Evolutionary conservation across 768 basidiomycete species (phyloP), one percentile per base, ranked within the genome.

Genomic region (Fomitopsis serialis): DNA sequence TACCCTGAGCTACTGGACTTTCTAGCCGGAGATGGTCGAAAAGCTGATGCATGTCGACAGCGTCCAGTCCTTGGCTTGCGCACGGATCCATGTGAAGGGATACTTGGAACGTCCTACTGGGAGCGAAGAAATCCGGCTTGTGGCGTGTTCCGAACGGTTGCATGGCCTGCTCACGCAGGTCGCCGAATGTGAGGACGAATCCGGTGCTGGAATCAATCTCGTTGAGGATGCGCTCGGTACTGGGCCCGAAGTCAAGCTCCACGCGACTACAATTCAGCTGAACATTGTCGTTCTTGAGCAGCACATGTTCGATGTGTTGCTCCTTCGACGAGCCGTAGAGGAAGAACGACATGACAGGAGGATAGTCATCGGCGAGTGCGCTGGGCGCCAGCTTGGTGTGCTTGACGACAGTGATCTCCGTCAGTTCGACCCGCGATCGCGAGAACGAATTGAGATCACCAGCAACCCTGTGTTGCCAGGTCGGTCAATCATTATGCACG

Each of bases 341-440:
- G 57, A 72, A 74, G 64, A 76, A 76, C 4, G 72, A 73, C 58
- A 67, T 72, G 35, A 49, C 54, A 17, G 54, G 51, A 34, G 66
- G 61, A 15, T 73, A 72, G 36, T 66, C 63, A 12, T 50, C n/a
- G 34, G 68, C 68, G 25, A 69, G 66, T 53, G 61, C 60, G 21
- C 58, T 56, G 21, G 68, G 63, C 25, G 57, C 51, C 4, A 76
- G 60, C 7, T 65, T 55, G 4, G 63, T 59, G 27, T 72, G 59
- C 52, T 65, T 68, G 47, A 75, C 45, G 52, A 71, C 63, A 17
- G 36, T 50, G 42, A 72, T 66, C 36, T 67, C 36, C 13, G 35
- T 49, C 15, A 49, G 48, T n/a, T 49, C 25, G 19, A 40, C 22
- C 22, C n/a, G 34, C 19, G 48, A 29, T 11, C 37, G 37, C 5